phyloP scores from a whole-genome alignment of 148 eudicot genomes.

The Agrostemma githago region DNA sequence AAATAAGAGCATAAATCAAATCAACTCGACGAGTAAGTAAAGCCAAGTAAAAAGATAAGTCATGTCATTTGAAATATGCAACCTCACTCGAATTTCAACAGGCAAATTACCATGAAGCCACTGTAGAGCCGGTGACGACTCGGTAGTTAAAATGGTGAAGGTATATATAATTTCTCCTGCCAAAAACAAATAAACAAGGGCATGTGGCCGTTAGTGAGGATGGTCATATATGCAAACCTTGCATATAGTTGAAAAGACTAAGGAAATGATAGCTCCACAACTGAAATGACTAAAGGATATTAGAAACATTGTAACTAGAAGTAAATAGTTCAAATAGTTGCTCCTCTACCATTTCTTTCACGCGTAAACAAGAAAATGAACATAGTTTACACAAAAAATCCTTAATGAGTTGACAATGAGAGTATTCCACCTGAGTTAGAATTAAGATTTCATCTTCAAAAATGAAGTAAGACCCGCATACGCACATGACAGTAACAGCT shows the following conservation, averaged over 20 bases:
- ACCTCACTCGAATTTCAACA: background rate
- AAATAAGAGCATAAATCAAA: background rate
- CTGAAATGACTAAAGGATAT: background rate
- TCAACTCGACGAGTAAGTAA: background rate
- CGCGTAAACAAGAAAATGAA: background rate
- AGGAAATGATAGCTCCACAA: background rate
- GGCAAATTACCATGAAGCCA: conserved; percentile 85
- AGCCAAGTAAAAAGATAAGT: background rate
- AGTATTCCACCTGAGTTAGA: background rate
- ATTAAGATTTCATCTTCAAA: background rate
- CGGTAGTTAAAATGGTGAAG: conserved; percentile 85
- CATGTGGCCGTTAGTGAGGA: background rate
- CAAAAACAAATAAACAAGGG: conserved; percentile 7
- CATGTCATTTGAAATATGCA: background rate
- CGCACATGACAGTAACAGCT: background rate
- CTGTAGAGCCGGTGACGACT: conserved; percentile 67
- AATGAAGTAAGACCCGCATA: background rate
- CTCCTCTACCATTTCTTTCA: conserved; percentile 2
- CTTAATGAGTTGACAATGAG: background rate
- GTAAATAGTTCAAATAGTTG: background rate
- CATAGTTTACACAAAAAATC: background rate
- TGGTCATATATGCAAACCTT: background rate
- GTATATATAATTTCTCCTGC: conserved; percentile 76
- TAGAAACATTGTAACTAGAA: background rate
- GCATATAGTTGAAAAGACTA: background rate